Conservation (phyloP, 495 filamentous ascomycete genomes). For the Pyrenula massariospora region DNA sequence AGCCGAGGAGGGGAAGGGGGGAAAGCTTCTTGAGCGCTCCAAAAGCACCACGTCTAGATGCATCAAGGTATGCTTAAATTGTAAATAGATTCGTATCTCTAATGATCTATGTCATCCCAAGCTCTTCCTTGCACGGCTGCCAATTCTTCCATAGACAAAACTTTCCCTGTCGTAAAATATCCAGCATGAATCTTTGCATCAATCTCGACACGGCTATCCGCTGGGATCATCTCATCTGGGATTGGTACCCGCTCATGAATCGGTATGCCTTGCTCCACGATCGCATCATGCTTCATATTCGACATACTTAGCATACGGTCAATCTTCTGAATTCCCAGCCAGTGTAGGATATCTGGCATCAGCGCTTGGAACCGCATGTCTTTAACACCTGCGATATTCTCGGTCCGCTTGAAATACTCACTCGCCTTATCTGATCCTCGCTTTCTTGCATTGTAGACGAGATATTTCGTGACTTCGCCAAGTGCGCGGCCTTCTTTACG, state of each 20-base stretch:
- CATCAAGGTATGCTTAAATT: too few relatives aligned
- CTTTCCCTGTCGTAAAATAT: slow-evolving; percentile 88
- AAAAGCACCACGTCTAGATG: too few relatives aligned
- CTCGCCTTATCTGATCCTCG: slow-evolving; percentile 77
- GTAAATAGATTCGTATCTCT: too few relatives aligned
- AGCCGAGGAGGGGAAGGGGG: too few relatives aligned
- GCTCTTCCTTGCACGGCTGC: slow-evolving; percentile 74
- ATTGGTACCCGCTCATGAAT: slow-evolving; percentile 90
- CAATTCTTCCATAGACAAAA: slow-evolving; percentile 79
- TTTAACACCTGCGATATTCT: slow-evolving; percentile 94
- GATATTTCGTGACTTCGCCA: slow-evolving; percentile 95
- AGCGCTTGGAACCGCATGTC: slow-evolving; percentile 97
- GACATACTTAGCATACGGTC: slow-evolving; percentile 98
- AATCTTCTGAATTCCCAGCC: slow-evolving; percentile 97
- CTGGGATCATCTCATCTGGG: slow-evolving; percentile 87
- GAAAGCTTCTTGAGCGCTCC: too few relatives aligned
- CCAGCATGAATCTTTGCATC: slow-evolving; percentile 97
- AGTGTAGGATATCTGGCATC: slow-evolving; percentile 97
- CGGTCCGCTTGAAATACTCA: slow-evolving; percentile 95
- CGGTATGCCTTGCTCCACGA: slow-evolving; percentile 89
- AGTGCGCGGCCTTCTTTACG: slow-evolving; percentile 92
- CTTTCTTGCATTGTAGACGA: slow-evolving; percentile 90
- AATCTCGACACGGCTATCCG: slow-evolving; percentile 92
- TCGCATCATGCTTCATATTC: slow-evolving; percentile 99
- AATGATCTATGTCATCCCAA: slow-evolving; percentile 58